Evolutionary conservation across 805 yeast genomes (phyloP).

Genomic region (Wickerhamomyces mucosus): DNA sequence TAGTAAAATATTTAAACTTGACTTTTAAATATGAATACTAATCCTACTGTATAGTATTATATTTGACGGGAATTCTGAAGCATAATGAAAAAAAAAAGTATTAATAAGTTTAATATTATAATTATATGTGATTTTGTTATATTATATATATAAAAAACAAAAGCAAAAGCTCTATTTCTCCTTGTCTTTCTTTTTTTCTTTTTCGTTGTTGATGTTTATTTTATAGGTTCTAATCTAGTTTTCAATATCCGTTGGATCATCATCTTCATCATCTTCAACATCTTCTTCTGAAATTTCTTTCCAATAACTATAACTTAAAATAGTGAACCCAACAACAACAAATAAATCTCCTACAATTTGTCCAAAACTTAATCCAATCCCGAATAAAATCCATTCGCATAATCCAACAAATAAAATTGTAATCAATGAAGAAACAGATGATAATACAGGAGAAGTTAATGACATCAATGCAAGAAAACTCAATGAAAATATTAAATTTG

Average conservation of each 20-base stretch:
- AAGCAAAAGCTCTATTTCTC: too few relatives aligned
- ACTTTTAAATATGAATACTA: too few relatives aligned
- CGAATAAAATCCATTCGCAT: slow-evolving; percentile 63
- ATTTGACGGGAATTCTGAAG: too few relatives aligned
- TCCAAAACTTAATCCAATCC: slow-evolving; percentile 39
- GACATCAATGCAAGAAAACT: slow-evolving; percentile 73
- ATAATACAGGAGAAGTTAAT: slow-evolving; percentile 75
- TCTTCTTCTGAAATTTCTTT: slow-evolving; percentile 42
- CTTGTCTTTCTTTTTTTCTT: too few relatives aligned
- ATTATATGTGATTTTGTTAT: too few relatives aligned
- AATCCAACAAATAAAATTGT: slow-evolving; percentile 76
- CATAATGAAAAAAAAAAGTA: neutral
- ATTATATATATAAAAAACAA: too few relatives aligned
- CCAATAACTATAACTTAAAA: slow-evolving; percentile 61
- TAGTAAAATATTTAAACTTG: too few relatives aligned
- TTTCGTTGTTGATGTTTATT: too few relatives aligned
- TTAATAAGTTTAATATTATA: neutral
- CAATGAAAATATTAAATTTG: slow-evolving; percentile 62
- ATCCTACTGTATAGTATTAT: too few relatives aligned
- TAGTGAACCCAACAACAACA: slow-evolving; percentile 58
- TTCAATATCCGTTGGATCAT: slow-evolving; percentile 12
- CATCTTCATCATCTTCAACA: slow-evolving; percentile 25
- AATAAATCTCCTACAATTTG: slow-evolving; percentile 64
- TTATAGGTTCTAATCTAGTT: slow-evolving; percentile 1
- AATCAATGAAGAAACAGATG: slow-evolving; percentile 57